Evolutionary conservation across 306 rosid species (phyloP), one percentile per base, ranked within the genome.

Genomic region (Pyrus betulifolia): DNA sequence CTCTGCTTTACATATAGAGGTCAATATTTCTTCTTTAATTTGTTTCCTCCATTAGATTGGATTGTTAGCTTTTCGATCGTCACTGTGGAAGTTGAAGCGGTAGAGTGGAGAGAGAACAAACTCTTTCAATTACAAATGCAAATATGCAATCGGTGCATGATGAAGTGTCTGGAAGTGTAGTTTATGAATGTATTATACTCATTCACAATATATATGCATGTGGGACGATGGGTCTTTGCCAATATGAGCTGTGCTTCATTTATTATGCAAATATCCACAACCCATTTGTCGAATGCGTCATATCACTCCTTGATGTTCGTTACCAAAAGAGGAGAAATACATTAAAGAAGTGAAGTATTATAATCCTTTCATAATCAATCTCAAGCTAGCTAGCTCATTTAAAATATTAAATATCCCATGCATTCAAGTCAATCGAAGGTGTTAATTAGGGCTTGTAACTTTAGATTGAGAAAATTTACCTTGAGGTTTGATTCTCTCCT

Each of bases 261-360:
- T 58, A 67, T 45, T 45, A 33, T 40, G 78, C 40, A 67, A 67
- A 74, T 68, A 42, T 42, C 55, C 75, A 67, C 21, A 55, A 30
- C 68, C 69, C 70, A 67, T 68, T 61, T 69, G 64, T 35, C 33
- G 25, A 31, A 58, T 69, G 27, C 71, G 55, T 66, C 52, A 4
- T 57, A 52, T 62, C 77, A 70, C 60, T 65, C 71, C 27, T 72
- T 45, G 67, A 42, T 72, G 78, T 64, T 74, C 59, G 55, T 51
- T 51, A 15, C 64, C 78, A 0, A 46, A 72, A 40, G 72, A n/a
- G 68, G 74, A 65, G 74, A 79, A 21, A 62, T 35, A 62, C 63
- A 44, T 78, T 71, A 21, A 49, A 64, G 19, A 51, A 54, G 67
- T 19, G 54, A 63, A 63, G 28, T 35, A 8, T 33, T 63, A 15